A percentile compares a stretch with the other conserved stretches of the same genome.
phyloP scores from a whole-genome alignment of 129 eudicot genomes.

The Chrysanthemum makinoi region DNA sequence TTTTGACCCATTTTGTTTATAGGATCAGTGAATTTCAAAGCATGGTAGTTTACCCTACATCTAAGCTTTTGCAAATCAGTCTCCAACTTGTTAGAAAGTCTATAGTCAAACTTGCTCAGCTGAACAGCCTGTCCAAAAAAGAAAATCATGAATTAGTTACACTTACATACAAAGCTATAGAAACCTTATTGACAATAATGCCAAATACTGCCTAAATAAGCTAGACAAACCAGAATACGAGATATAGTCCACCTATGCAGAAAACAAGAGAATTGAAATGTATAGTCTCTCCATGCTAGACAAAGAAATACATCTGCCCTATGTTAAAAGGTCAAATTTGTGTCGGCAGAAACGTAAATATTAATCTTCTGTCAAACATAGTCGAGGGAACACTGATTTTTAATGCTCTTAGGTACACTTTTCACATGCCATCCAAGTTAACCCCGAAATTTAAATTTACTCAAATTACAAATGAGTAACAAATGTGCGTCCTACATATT shows the following conservation, averaged over 20 bases:
- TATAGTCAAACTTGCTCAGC: slow-evolving; percentile 81
- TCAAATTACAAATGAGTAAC: not conserved
- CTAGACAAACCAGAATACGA: too few relatives aligned
- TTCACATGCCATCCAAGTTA: not conserved
- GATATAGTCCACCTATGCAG: too few relatives aligned
- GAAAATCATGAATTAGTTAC: slow-evolving; percentile 7
- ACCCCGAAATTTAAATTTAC: not conserved
- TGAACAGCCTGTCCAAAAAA: slow-evolving; percentile 64
- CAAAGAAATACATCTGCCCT: not conserved
- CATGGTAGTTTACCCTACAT: slow-evolving; percentile 88
- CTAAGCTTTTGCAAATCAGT: slow-evolving; percentile 86
- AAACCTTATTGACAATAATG: not conserved
- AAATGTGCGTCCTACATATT: not conserved
- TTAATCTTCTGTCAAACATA: not conserved
- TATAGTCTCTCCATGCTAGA: not conserved
- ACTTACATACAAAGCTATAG: slow-evolving; percentile 1
- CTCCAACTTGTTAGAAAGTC: slow-evolving; percentile 75
- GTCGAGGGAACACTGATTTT: not conserved
- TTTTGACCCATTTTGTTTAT: slow-evolving; percentile 72
- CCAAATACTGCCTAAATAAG: not conserved
- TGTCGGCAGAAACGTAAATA: too few relatives aligned
- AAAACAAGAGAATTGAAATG: too few relatives aligned
- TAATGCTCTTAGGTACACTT: not conserved
- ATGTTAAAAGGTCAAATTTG: not conserved
- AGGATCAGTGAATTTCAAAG: slow-evolving; percentile 70